A percentile compares a stretch with the other conserved stretches of the same genome.
phyloP scores from a whole-genome alignment of 2,329 filamentous ascomycete genomes.

The Rachicladosporium sp. region DNA sequence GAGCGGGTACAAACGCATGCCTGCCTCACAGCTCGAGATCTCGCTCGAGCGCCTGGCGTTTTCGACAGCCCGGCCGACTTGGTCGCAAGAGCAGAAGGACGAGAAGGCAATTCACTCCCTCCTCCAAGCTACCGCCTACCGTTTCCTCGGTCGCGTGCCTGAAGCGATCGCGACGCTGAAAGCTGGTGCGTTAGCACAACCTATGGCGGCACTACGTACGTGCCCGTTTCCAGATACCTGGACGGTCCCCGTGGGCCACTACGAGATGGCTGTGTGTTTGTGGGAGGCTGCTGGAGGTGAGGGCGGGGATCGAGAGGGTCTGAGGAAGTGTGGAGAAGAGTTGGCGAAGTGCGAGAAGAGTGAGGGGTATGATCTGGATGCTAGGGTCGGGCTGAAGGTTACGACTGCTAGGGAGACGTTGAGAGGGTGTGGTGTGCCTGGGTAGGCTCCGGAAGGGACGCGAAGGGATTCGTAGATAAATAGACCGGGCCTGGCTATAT shows the following conservation, averaged over 20 bases:
- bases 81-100: constrained; percentile 31
- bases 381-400: constrained; percentile 58
- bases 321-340: constrained; percentile 51
- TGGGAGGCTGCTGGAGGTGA: constrained; percentile 54
- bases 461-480: no score
- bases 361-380: constrained; percentile 63
- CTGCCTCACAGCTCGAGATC: constrained; percentile 47
- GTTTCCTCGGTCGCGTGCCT: constrained; percentile 43
- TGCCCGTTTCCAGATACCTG: constrained; percentile 45
- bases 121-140: constrained; percentile 52
- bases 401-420: constrained; percentile 57
- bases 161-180: constrained; percentile 53
- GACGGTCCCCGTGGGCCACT: constrained; percentile 60
- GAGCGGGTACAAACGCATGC: constrained; percentile 80
- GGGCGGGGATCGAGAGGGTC: constrained; percentile 30
- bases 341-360: constrained; percentile 57
- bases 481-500: no score
- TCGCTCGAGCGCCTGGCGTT: constrained; percentile 56
- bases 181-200: constrained; percentile 49
- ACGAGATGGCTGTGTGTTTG: constrained; percentile 71
- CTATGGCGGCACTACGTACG: constrained; percentile 22
- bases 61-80: constrained; percentile 24
- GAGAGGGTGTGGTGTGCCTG: constrained; percentile 19
- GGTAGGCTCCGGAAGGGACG: no score
- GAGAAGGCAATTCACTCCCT: constrained; percentile 55